phyloP scores from a whole-genome alignment of 2,329 filamentous ascomycete genomes.

The Ceratocystis papillata region DNA sequence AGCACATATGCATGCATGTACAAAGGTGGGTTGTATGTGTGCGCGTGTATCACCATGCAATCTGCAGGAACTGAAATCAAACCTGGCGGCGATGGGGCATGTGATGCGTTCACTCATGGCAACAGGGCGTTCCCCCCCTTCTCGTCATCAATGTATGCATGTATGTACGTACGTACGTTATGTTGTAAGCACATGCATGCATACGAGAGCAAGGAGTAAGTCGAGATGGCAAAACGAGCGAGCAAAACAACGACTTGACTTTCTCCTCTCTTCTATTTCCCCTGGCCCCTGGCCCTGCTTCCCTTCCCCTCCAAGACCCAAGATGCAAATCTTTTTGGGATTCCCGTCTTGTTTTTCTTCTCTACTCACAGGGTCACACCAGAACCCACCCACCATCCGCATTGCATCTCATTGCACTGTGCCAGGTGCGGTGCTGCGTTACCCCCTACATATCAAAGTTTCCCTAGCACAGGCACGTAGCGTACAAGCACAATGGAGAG shows the following conservation, averaged over 20 bases:
- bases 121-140: neutral
- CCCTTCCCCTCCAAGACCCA: neutral
- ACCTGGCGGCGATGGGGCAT: neutral
- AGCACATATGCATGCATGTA: neutral
- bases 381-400: neutral
- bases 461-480: neutral
- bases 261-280: slow-evolving; percentile 8
- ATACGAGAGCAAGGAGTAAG: neutral
- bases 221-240: neutral
- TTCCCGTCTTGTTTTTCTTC: slow-evolving; percentile 4
- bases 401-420: slow-evolving; percentile 4
- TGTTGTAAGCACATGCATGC: no score
- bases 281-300: neutral
- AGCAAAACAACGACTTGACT: neutral
- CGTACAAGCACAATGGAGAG: neutral
- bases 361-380: neutral
- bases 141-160: neutral
- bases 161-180: neutral
- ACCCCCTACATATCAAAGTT: neutral
- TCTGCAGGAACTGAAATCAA: slow-evolving; percentile 13
- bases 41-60: neutral
- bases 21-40: neutral
- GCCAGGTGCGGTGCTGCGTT: neutral
- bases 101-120: neutral
- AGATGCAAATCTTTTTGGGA: slow-evolving; percentile 10